These are phyloP conservation scores for Aspergillus ochraceoroseus DNA, from an alignment of 2,329 filamentous ascomycete genomes.

Conservation along the genomic window DNA sequence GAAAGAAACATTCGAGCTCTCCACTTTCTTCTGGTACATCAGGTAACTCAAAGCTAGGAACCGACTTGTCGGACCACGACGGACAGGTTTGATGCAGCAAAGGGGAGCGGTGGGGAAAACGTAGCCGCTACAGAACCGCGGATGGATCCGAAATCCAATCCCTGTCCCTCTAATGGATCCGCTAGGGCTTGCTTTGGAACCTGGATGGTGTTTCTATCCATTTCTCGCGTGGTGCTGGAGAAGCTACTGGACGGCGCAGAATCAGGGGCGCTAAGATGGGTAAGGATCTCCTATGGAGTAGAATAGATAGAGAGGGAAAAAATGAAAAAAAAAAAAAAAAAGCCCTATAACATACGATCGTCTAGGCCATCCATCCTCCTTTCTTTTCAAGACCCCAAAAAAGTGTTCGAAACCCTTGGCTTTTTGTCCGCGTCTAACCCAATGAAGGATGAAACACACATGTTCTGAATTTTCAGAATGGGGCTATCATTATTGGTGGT, in stretches of 20 bases:
- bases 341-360: background rate
- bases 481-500: conserved; percentile 9
- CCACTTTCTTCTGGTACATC: conserved; percentile 16
- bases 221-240: conserved; percentile 20
- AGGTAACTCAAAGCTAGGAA: conserved; percentile 27
- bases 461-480: conserved; percentile 10
- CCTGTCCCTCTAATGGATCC: conserved; percentile 17
- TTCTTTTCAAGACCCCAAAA: background rate
- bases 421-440: conserved; percentile 4
- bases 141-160: conserved; percentile 30
- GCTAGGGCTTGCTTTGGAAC: conserved; percentile 20
- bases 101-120: conserved; percentile 26
- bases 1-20: conserved; percentile 17
- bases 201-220: conserved; percentile 11
- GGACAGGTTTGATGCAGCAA: conserved; percentile 25
- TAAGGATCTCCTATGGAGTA: conserved; percentile 12
- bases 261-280: conserved; percentile 16
- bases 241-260: conserved; percentile 5
- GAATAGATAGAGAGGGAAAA: conserved; percentile 1
- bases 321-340: background rate
- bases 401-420: conserved; percentile 1
- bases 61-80: conserved; percentile 29
- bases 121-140: conserved; percentile 30
- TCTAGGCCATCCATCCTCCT: too few species aligned
- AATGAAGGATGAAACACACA: conserved; percentile 1